These are phyloP conservation scores for Russula vinacea DNA, from an alignment of 768 basidiomycete genomes.

Conservation along the genomic window DNA sequence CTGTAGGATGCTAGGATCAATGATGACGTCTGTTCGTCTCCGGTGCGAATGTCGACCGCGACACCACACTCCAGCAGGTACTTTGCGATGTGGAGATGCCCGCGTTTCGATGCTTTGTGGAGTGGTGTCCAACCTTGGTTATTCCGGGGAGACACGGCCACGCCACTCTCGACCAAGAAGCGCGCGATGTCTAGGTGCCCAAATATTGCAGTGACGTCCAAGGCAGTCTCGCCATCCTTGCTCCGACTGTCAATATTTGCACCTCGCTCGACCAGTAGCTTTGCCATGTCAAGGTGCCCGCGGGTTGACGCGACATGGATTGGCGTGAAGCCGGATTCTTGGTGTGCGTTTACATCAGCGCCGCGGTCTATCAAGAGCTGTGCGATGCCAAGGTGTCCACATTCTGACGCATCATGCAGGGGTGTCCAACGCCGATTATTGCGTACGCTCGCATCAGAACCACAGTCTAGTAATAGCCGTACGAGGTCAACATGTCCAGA, in stretches of 20 bases:
- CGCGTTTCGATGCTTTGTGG: background rate
- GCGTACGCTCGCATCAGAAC: background rate
- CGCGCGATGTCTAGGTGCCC: background rate
- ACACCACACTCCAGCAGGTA: background rate
- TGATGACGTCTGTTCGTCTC: background rate
- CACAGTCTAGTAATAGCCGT: background rate
- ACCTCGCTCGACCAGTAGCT: background rate
- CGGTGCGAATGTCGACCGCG: background rate
- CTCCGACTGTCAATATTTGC: background rate
- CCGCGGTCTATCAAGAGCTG: background rate
- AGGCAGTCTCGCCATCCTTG: background rate
- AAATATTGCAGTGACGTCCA: background rate
- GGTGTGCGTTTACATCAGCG: background rate
- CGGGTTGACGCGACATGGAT: background rate
- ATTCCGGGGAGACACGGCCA: background rate
- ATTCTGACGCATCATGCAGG: background rate
- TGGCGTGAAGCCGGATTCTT: background rate
- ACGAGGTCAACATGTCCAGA: background rate
- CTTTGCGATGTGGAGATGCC: background rate
- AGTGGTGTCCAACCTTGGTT: background rate
- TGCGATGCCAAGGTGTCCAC: background rate
- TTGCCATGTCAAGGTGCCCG: background rate
- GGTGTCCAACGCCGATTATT: background rate
- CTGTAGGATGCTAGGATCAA: background rate
- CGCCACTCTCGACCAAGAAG: background rate